phyloP scores from a whole-genome alignment of 805 yeast genomes.

The Teunomyces tritomae region DNA sequence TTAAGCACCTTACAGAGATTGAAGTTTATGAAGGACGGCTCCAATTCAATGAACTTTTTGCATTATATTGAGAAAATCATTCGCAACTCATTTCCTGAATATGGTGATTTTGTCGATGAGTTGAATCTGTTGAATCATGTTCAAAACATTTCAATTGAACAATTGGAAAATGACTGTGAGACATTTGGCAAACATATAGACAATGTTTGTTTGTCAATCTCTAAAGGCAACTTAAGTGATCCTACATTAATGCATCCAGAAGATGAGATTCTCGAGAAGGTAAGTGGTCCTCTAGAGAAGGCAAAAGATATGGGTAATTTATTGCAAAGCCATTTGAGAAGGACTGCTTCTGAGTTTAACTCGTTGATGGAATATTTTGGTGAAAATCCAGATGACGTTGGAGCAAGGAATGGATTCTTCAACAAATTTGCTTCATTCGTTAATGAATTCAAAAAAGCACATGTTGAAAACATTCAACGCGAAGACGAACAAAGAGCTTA shows the following conservation, averaged over 20 bases:
- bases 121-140: conserved; percentile 55
- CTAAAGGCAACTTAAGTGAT: conserved; percentile 83
- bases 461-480: conserved; percentile 67
- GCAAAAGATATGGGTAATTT: conserved; percentile 71
- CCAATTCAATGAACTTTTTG: conserved; percentile 81
- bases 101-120: conserved; percentile 73
- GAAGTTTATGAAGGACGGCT: conserved; percentile 85
- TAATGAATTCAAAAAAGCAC: conserved; percentile 74
- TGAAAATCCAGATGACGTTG: conserved; percentile 75
- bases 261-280: conserved; percentile 64
- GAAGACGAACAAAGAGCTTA: conserved; percentile 72
- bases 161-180: conserved; percentile 67
- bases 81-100: conserved; percentile 80
- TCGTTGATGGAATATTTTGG: conserved; percentile 81
- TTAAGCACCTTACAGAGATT: conserved; percentile 85
- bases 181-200: conserved; percentile 58
- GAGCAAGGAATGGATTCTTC: conserved; percentile 69
- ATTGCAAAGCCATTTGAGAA: conserved; percentile 59
- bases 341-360: conserved; percentile 64
- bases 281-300: conserved; percentile 65
- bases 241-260: conserved; percentile 76
- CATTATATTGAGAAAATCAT: conserved; percentile 90
- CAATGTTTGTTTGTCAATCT: conserved; percentile 71
- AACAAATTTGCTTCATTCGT: conserved; percentile 77
- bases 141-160: conserved; percentile 78